A percentile compares a stretch with the other conserved stretches of the same genome.
These are phyloP conservation scores for Paecilomyces formosus DNA, from an alignment of 2,329 filamentous ascomycete genomes.

Conservation along the genomic window DNA sequence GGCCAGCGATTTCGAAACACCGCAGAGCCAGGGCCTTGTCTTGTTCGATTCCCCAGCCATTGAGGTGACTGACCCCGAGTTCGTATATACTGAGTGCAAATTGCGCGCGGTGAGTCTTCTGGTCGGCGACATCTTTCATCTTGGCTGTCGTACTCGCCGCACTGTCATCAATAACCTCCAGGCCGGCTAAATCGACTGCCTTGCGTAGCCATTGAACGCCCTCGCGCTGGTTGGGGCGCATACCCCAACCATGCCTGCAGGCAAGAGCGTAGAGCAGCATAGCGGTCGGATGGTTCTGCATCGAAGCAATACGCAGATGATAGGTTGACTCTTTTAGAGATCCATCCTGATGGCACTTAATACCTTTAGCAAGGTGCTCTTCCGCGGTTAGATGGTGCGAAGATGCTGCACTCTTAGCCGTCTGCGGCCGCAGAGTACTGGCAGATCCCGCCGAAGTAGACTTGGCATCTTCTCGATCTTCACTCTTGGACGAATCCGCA, in stretches of 20 bases:
- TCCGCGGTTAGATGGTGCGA: constrained; percentile 47
- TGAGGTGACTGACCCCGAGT: constrained; percentile 92
- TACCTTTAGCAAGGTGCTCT: constrained; percentile 83
- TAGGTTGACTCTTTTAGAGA: constrained; percentile 91
- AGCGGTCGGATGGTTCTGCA: constrained; percentile 76
- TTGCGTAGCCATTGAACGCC: constrained; percentile 88
- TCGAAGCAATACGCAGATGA: constrained; percentile 82
- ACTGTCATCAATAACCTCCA: constrained; percentile 77
- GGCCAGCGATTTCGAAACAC: constrained; percentile 93
- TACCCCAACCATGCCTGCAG: constrained; percentile 95
- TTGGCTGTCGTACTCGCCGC: constrained; percentile 36
- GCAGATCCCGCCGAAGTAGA: constrained; percentile 56
- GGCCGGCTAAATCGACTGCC: constrained; percentile 74
- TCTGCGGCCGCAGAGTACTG: constrained; percentile 49
- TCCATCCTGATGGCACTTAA: constrained; percentile 81
- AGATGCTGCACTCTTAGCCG: constrained; percentile 19
- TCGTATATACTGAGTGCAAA: constrained; percentile 96
- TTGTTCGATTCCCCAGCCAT: constrained; percentile 94
- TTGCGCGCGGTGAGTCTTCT: constrained; percentile 80
- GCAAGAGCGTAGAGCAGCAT: constrained; percentile 96
- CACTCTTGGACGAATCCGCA: constrained; percentile 9
- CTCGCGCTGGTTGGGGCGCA: constrained; percentile 84
- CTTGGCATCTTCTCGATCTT: constrained; percentile 35
- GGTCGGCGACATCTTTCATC: constrained; percentile 59
- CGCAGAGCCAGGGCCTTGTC: constrained; percentile 80